Evolutionary conservation across 495 filamentous ascomycete genomes (phyloP), one percentile per base, ranked within the genome.

Genomic region (Xeromyces bisporus): DNA sequence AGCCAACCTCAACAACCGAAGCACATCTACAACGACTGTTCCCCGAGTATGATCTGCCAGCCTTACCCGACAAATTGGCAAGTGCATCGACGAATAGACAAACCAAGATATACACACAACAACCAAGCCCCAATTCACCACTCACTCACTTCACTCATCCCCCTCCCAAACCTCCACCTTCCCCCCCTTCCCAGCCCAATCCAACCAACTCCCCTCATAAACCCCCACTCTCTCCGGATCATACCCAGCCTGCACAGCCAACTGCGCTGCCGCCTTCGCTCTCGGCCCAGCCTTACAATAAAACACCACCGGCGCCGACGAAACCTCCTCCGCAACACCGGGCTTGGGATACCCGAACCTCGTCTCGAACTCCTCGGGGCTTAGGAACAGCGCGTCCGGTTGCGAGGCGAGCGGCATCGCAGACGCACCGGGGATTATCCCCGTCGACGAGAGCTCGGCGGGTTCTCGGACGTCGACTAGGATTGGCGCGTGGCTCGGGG

Each of bases 201-300:
- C 87, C 40, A 78, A 28, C 84, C 83, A 94, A 57, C 81, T 89
- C 6, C 89, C 87, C 5, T 64, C 60, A 58, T 89, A 93, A 60
- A 93, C 84, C 23, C 73, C 75, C 0, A 86, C 63, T 20, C 60
- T 66, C 20, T 77, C 71, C 3, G 68, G 68, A 39, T 59, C 53
- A 66, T 77, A 94, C 15, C 89, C 87, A 8, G 71, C 73, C 53
- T 77, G 66, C 29, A 58, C 57, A 29, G 87, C 87, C 56, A 94
- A 48, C 45, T 72, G 65, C 15, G 86, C 84, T n/a, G 86, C 87
- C 3, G 79, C 70, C 13, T 62, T 51, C 42, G 77, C 79, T 51
- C 89, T 66, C 35, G 94, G 83, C 2, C 89, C 89, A 0, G 82
- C 73, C 57, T 80, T 87, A 53, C 89, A 97, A 50, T 93, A 97